Conservation (phyloP, 768 basidiomycete genomes). For the Pisolithus microcarpus region DNA sequence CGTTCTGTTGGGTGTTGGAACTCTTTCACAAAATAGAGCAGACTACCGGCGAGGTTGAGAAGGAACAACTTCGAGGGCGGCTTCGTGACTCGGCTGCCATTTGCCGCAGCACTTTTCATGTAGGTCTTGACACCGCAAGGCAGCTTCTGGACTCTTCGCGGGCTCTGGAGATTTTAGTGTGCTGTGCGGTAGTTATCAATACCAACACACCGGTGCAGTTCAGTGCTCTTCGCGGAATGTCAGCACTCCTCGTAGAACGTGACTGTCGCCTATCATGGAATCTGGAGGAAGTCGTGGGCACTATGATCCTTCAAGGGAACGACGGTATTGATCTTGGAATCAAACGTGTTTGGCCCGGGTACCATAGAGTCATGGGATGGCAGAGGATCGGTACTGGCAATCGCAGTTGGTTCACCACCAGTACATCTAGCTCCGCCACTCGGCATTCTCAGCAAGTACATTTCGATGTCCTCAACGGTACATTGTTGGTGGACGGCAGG, state of each 20-base stretch:
- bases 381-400: too few species aligned
- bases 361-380: neutral
- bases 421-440: constrained; percentile 4
- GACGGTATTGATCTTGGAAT: neutral
- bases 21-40: constrained; percentile 13
- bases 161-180: neutral
- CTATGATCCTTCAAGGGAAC: neutral
- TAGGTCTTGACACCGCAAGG: neutral
- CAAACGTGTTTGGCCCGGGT: neutral
- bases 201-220: neutral
- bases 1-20: constrained; percentile 29
- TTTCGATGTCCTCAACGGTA: constrained; percentile 19
- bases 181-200: neutral
- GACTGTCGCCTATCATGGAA: neutral
- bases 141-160: neutral
- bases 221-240: neutral
- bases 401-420: neutral
- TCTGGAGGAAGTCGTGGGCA: neutral
- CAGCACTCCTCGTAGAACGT: neutral
- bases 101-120: constrained; percentile 4
- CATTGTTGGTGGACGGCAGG: constrained; percentile 22
- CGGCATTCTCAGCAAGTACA: constrained; percentile 18
- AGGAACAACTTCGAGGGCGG: neutral
- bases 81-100: constrained; percentile 2
- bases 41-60: neutral